Conservation (phyloP, 2,329 filamentous ascomycete species). For the Myriosclerotinia curreyana region DNA sequence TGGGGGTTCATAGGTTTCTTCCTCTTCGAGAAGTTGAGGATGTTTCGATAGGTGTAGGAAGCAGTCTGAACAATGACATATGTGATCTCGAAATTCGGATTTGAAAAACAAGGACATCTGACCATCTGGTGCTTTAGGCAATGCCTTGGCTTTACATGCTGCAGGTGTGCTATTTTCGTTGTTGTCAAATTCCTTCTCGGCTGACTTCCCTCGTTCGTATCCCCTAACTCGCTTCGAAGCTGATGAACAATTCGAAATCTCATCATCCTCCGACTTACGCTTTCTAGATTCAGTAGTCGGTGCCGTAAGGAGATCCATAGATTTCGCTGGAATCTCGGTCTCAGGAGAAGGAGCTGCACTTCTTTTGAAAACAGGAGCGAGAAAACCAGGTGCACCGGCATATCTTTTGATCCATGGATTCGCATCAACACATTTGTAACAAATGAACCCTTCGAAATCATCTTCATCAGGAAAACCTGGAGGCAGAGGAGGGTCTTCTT, state of each 20-base stretch:
- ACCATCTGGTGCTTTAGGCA: constrained; percentile 55
- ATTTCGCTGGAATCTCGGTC: constrained; percentile 34
- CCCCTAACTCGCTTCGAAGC: constrained; percentile 51
- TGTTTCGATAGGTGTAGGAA: constrained; percentile 69
- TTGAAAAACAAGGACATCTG: constrained; percentile 80
- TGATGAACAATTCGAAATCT: constrained; percentile 34
- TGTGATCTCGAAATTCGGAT: constrained; percentile 70
- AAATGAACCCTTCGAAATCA: constrained; percentile 84
- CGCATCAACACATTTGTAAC: constrained; percentile 87
- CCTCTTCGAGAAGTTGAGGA: constrained; percentile 84
- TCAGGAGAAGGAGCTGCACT: constrained; percentile 37
- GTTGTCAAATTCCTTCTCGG: neutral
- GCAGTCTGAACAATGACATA: constrained; percentile 82
- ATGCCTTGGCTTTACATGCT: constrained; percentile 57
- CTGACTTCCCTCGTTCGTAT: constrained; percentile 10
- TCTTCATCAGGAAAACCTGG: constrained; percentile 87
- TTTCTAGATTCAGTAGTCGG: constrained; percentile 50
- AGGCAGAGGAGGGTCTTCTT: constrained; percentile 67
- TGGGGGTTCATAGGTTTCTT: constrained; percentile 90
- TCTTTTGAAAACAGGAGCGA: constrained; percentile 63
- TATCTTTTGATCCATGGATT: constrained; percentile 92
- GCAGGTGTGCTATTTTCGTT: constrained; percentile 16
- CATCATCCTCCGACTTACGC: constrained; percentile 59
- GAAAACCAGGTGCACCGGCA: constrained; percentile 74
- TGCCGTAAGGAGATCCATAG: constrained; percentile 29